Base-by-base conservation (phyloP, 352 stramenopile genomes). In the Phytophthora vignae region DNA sequence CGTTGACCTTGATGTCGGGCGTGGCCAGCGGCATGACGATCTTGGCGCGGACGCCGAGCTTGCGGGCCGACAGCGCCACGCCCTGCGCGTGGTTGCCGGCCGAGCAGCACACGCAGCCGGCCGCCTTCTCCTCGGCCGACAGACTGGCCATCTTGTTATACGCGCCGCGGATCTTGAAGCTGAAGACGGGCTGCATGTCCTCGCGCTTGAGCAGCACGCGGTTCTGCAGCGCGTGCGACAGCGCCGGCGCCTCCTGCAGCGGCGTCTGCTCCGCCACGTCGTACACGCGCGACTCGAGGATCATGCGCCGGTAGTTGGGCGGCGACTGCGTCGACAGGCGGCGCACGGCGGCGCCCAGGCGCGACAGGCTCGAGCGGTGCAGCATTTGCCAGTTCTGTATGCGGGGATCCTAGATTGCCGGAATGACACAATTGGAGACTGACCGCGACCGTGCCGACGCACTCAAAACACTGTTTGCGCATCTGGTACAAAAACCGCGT, bases 71-170 rank as follows among this genome's bases (percentile, higher is more conserved):
- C 10, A 99, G 81, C 14, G 98, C 97, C 15, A 99, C 97, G 60
- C 98, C 98, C 70, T 99, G 98, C 0, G 98, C 98, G 82, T 99
- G 98, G 84, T 99, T 99, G 14, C 98, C 98, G 0, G 91, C 90
- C 40, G 88, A 95, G 56, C 88, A 95, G 29, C 85, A 90, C 10
- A 96, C 88, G 40, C 93, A 91, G 8, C 97, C 97, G 0, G 77
- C 75, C 1, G 74, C 71, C 44, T 97, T 90, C 64, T 98, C 79
- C 22, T 82, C 77, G 15, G 66, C 58, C 6, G 91, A 82, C 12
- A 99, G 76, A 73, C 89, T 95, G 15, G 93, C 93, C 91, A 99
- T 99, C 83, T 99, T 99, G 88, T 99, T 99, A 92, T 99, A 99
- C 1, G 97, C 97, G 59, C 98, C 98, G 55, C 97, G 93, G 71